Conservation (phyloP, 306 rosid species). For the Oxytropis ochrocephala region DNA sequence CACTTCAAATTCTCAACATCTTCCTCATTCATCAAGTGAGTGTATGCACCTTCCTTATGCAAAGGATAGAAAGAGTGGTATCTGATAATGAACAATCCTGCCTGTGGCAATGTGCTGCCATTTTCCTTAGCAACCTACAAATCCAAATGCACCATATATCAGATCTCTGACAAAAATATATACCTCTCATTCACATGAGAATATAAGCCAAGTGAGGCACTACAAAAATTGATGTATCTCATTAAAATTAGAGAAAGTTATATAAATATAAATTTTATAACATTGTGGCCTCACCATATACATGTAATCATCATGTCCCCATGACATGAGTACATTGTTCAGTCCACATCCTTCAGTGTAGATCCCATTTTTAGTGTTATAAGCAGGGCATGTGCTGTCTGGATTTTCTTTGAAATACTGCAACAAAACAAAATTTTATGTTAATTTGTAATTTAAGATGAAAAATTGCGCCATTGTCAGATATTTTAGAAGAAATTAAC, state of each 20-base stretch:
- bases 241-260: too few relatives aligned
- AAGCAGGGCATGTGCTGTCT: conserved; percentile 15
- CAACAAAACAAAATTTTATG: not conserved
- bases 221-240: too few relatives aligned
- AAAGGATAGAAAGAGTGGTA: conserved; percentile 50
- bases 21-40: conserved; percentile 68
- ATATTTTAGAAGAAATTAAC: not conserved
- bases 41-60: conserved; percentile 57
- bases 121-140: conserved; percentile 34
- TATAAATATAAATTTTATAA: not conserved
- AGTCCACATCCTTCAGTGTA: conserved; percentile 36
- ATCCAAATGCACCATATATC: not conserved
- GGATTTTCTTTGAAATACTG: conserved; percentile 37
- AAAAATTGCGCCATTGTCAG: not conserved
- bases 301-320: conserved; percentile 58
- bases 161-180: too few relatives aligned
- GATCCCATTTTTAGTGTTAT: conserved; percentile 31
- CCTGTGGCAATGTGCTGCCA: conserved; percentile 34
- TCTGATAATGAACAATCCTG: conserved; percentile 34
- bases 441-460: not conserved
- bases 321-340: conserved; percentile 33
- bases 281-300: conserved; percentile 22
- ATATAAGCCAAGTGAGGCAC: too few relatives aligned
- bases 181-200: too few relatives aligned
- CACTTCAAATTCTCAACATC: conserved; percentile 70